Percentiles rank a stretch among this genome's conserved stretches.
These are phyloP conservation scores for Abrus precatorius DNA, from an alignment of 306 rosid genomes.

Conservation along the genomic window DNA sequence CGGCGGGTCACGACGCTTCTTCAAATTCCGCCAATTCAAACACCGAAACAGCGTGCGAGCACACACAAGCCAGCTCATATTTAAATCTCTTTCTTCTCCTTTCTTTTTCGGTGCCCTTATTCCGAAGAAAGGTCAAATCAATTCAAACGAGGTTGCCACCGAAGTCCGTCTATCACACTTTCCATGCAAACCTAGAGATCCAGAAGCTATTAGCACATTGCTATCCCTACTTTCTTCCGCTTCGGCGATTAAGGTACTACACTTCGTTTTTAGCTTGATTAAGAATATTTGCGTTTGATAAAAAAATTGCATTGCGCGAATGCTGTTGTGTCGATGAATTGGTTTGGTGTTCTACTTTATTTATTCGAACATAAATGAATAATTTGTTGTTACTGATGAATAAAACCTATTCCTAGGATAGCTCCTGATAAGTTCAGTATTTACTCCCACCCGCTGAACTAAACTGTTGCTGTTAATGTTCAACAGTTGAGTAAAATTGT, in stretches of 20 bases:
- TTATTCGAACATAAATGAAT: not conserved
- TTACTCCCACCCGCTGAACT: not conserved
- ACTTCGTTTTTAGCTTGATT: not conserved
- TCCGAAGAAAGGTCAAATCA: slow-evolving; percentile 14
- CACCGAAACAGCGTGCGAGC: slow-evolving; percentile 21
- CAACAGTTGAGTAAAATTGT: not conserved
- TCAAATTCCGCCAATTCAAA: slow-evolving; percentile 17
- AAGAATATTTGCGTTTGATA: not conserved
- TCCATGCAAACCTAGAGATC: slow-evolving; percentile 29
- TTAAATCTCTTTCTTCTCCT: not conserved
- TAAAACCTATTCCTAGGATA: not conserved
- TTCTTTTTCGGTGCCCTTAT: slow-evolving; percentile 8
- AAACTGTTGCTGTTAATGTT: not conserved
- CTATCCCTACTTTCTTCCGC: not conserved
- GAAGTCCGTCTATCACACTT: not conserved
- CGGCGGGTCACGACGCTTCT: slow-evolving; percentile 1
- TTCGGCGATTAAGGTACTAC: slow-evolving; percentile 27
- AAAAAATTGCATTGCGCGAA: not conserved
- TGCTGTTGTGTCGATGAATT: not conserved
- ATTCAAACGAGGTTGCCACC: not conserved
- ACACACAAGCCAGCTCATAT: not conserved
- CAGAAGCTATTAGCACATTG: not conserved
- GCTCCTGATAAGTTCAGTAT: not conserved
- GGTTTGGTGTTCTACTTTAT: not conserved
- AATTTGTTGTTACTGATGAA: not conserved